Base-by-base conservation (phyloP, 2,329 filamentous ascomycete species). In the Beauveria brongniartii region DNA sequence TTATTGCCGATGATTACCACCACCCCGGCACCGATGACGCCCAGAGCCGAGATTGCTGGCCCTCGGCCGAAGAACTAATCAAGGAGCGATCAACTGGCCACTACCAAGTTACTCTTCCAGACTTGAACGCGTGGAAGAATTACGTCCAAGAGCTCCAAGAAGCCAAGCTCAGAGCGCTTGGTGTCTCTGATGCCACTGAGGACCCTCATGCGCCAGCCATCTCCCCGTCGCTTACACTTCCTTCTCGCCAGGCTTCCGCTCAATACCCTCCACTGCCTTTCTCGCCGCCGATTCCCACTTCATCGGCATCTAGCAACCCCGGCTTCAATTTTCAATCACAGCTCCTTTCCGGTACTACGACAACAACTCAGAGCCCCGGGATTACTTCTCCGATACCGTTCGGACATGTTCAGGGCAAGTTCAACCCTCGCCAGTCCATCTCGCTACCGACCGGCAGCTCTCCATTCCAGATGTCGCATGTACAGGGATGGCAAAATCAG, bases 111-210 rank as follows among this genome's bases (percentile, higher is more conserved):
- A 80, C 81, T 26, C 79, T 94, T 63, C 89, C 90, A 2, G 88
- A 91, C 68, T 75, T 88, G 64, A 85, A 87, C 70, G 79, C 82
- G 1, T 86, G 83, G 83, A 88, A 91, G 69, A 80, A 85, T 28
- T 96, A 97, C 72, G 89, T 92, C 62, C 83, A 89, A 59, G 87
- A 89, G 66, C 78, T 97, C 41, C 86, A 90, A 66, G 94, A 99
- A 76, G 91, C 93, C 63, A 99, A 97, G 75, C 80, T 99, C 57
- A 87, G 92, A 63, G 92, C 93, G 55, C 81, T 99, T 60, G 94
- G 94, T 65, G 94, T 97, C 14, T 92, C 86, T 20, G 81, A 90
- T 63, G 90, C 86, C 41, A 86, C 88, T 54, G 88, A 91, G 6
- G 90, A 94, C 56, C 84, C 86, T 12, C 76, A 82, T 63, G 77